Conservation (phyloP, 2,329 filamentous ascomycete genomes). For the Arthrobotrys conoides region DNA sequence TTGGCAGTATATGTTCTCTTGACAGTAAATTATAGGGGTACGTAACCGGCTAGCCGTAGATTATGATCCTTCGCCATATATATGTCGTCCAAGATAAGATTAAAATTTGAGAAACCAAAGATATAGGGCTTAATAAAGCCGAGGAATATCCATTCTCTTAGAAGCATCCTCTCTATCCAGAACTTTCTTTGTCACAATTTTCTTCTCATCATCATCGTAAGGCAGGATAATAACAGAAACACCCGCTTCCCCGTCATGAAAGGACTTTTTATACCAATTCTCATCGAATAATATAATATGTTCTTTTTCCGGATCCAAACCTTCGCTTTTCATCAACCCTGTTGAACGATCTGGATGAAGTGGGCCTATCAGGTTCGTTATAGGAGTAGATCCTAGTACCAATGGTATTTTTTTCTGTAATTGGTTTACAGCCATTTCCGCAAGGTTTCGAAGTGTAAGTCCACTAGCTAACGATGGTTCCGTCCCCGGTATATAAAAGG, state of each 20-base stretch:
- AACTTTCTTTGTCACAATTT: not conserved
- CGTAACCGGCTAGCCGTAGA: too few species aligned
- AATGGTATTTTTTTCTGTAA: not conserved
- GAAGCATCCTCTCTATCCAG: not conserved
- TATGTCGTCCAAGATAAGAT: too few species aligned
- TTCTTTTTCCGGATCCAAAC: constrained; percentile 2
- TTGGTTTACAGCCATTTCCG: not conserved
- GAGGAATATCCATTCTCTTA: too few species aligned
- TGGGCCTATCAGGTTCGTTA: too few species aligned
- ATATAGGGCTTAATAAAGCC: too few species aligned
- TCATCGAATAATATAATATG: constrained; percentile 17
- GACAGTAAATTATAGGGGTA: too few species aligned
- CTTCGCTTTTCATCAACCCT: not conserved
- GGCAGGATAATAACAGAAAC: not conserved
- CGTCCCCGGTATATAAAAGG: not conserved
- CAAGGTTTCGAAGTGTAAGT: not conserved
- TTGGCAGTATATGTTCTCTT: too few species aligned
- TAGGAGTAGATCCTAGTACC: too few species aligned
- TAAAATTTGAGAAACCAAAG: too few species aligned
- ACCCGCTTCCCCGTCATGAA: not conserved
- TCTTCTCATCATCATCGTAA: not conserved
- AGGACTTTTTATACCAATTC: not conserved
- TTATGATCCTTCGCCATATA: too few species aligned
- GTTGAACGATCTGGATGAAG: not conserved
- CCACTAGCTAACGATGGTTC: too few species aligned